phyloP scores from a whole-genome alignment of 352 stramenopile species.

The Aphanomyces astaci region DNA sequence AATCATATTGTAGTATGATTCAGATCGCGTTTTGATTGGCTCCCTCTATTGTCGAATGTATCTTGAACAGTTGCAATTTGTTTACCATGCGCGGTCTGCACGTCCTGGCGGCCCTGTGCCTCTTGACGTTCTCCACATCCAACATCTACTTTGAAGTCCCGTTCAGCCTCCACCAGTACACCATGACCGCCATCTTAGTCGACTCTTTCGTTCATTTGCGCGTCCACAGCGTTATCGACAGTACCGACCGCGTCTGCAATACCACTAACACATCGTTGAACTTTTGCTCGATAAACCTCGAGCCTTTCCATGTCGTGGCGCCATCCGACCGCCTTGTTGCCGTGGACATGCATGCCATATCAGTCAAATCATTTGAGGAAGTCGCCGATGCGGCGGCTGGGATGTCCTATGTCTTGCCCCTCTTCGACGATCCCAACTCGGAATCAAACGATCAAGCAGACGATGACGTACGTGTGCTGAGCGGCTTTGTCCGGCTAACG shows the following conservation, averaged over 20 bases:
- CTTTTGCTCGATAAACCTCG: background rate
- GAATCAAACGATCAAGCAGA: no score
- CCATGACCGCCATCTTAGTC: background rate
- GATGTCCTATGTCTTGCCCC: background rate
- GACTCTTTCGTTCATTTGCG: background rate
- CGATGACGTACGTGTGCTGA: background rate
- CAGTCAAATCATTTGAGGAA: slow-evolving; percentile 5
- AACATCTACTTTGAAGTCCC: slow-evolving; percentile 21
- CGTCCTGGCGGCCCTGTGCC: background rate
- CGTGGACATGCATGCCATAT: background rate
- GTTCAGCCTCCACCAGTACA: background rate
- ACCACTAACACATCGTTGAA: background rate
- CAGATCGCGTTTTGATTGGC: background rate
- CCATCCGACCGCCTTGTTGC: slow-evolving; percentile 17
- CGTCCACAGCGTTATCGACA: background rate
- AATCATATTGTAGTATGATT: no score
- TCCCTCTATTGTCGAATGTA: background rate
- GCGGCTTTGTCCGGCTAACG: slow-evolving; percentile 7
- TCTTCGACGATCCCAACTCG: slow-evolving; percentile 5
- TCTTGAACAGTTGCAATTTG: background rate
- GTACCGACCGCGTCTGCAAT: background rate
- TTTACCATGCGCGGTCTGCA: background rate
- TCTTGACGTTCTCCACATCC: background rate
- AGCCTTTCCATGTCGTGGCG: background rate
- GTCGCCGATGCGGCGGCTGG: slow-evolving; percentile 2